Evolutionary conservation across 1,139 yeast species (phyloP).

Genomic region (Zhuliangozyma blackwelliae): DNA sequence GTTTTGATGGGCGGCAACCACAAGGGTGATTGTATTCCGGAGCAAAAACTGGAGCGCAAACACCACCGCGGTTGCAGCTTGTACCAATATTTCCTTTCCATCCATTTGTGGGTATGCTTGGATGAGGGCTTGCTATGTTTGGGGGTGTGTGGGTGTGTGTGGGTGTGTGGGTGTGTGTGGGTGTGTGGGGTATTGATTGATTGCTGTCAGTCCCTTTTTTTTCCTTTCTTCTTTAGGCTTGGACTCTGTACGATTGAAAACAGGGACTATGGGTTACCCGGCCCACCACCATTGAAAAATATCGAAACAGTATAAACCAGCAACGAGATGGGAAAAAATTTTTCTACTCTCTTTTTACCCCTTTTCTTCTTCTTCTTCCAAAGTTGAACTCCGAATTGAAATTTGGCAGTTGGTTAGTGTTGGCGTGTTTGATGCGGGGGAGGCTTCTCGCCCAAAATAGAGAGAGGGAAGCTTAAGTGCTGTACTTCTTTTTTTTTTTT

Average conservation of each 20-base stretch:
- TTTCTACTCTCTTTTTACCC: constrained; percentile 4
- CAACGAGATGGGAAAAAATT: neutral
- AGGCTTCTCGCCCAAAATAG: constrained; percentile 5
- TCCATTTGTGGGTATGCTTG: constrained; percentile 9
- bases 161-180: too few species aligned
- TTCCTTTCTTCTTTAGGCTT: too few species aligned
- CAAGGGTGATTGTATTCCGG: constrained; percentile 13
- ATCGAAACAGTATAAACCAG: constrained; percentile 1
- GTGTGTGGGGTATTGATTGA: too few species aligned
- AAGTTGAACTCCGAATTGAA: constrained; percentile 40
- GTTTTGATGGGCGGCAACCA: constrained; percentile 14
- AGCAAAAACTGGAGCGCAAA: constrained; percentile 13
- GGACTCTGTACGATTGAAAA: too few species aligned
- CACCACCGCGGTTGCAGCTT: constrained; percentile 11
- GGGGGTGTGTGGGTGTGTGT: too few species aligned
- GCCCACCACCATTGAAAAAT: neutral
- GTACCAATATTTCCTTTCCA: constrained; percentile 10
- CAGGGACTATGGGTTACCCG: constrained; percentile 4
- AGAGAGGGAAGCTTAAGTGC: constrained; percentile 5
- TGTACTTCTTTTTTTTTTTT: constrained; percentile 6
- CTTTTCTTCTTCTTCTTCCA: constrained; percentile 20
- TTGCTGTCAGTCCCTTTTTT: too few species aligned
- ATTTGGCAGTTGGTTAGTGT: constrained; percentile 27
- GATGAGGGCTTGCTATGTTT: too few species aligned
- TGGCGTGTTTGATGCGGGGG: constrained; percentile 1